Percentiles rank a stretch among this genome's conserved stretches.
Evolutionary conservation across 495 filamentous ascomycete species (phyloP).

Genomic region (Rostrohypoxylon terebratum): DNA sequence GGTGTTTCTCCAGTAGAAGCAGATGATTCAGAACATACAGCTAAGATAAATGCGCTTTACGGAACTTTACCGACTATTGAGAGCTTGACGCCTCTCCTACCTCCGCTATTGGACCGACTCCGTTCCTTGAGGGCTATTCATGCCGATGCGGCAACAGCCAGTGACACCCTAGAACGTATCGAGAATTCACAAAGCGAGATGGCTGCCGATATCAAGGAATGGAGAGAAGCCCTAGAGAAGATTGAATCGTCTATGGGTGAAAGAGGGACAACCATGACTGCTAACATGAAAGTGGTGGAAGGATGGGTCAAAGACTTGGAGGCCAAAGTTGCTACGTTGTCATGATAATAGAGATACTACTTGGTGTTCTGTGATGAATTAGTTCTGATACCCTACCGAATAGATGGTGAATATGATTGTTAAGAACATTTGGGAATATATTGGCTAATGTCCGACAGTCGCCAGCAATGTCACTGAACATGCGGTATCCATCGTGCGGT

Average conservation of each 20-base stretch:
- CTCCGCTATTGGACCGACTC: constrained; percentile 85
- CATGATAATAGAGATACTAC: constrained; percentile 42
- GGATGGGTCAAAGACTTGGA: constrained; percentile 92
- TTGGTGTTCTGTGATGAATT: constrained; percentile 15
- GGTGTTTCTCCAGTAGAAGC: constrained; percentile 51
- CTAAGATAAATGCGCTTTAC: constrained; percentile 94
- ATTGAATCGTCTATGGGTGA: constrained; percentile 79
- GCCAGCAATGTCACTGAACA: too few relatives aligned
- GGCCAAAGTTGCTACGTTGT: constrained; percentile 71
- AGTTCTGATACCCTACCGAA: constrained; percentile 34
- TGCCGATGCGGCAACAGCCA: constrained; percentile 85
- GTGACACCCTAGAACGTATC: constrained; percentile 78
- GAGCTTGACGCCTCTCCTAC: constrained; percentile 83
- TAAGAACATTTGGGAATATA: not conserved
- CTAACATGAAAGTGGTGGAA: constrained; percentile 83
- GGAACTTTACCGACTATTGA: constrained; percentile 90
- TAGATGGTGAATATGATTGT: constrained; percentile 18
- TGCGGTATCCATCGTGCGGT: too few relatives aligned
- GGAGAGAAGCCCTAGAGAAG: constrained; percentile 83
- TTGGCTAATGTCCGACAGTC: not conserved
- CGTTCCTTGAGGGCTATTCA: constrained; percentile 87
- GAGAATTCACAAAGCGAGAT: constrained; percentile 86
- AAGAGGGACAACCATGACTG: constrained; percentile 74
- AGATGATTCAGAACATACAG: constrained; percentile 72
- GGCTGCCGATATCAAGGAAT: constrained; percentile 82